Evolutionary conservation across 176 grass and related monocot genomes (phyloP).

Genomic region (Tillandsia fasciculata): DNA sequence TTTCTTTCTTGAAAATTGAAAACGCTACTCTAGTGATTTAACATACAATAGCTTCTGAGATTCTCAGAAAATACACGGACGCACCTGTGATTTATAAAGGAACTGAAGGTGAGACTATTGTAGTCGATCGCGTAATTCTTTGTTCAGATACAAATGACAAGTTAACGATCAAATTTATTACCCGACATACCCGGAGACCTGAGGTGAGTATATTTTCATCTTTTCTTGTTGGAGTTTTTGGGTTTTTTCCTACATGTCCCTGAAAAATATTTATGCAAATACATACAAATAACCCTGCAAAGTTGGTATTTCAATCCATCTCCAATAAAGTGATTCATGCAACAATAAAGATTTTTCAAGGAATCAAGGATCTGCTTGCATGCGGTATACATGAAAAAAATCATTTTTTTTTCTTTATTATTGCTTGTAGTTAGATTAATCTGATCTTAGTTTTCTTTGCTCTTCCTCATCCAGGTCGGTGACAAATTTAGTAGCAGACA

Average conservation of each 20-base stretch:
- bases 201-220: slow-evolving; percentile 41
- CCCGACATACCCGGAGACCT: slow-evolving; percentile 78
- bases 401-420: neutral
- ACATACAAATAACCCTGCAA: neutral
- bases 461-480: slow-evolving; percentile 53
- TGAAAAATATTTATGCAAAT: too few relatives aligned
- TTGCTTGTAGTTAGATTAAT: neutral
- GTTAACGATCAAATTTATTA: slow-evolving; percentile 83
- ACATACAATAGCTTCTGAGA: neutral
- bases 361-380: too few relatives aligned
- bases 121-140: slow-evolving; percentile 76
- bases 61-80: slow-evolving; percentile 48
- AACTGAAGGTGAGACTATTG: slow-evolving; percentile 86
- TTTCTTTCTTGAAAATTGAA: neutral
- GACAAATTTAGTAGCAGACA: slow-evolving; percentile 99
- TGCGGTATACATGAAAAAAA: too few relatives aligned
- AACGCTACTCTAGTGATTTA: neutral
- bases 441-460: slow-evolving; percentile 5
- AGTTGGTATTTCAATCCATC: neutral
- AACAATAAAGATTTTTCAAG: too few relatives aligned
- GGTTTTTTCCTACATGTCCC: neutral
- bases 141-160: slow-evolving; percentile 81
- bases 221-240: neutral
- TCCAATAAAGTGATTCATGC: too few relatives aligned
- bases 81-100: slow-evolving; percentile 62